phyloP scores from a whole-genome alignment of 2,329 filamentous ascomycete species.

The Bertia moriformis region DNA sequence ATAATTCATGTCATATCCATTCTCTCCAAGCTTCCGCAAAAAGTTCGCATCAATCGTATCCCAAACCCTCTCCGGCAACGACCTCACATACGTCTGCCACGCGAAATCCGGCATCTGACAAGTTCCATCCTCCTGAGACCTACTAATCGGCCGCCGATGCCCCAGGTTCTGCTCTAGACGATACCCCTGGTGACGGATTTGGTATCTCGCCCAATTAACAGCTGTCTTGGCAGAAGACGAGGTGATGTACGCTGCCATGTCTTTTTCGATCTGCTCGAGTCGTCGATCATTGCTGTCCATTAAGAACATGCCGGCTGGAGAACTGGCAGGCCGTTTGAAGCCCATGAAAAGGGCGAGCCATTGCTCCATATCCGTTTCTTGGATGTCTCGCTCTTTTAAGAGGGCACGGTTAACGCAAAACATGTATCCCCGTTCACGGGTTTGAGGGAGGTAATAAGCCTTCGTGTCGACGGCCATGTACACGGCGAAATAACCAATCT shows the following conservation, averaged over 20 bases:
- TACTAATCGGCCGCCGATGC: too few relatives aligned
- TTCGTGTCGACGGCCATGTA: slow-evolving; percentile 37
- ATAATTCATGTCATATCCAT: too few relatives aligned
- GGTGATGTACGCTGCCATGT: slow-evolving; percentile 30
- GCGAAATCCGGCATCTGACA: too few relatives aligned
- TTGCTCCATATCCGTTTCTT: slow-evolving; percentile 6
- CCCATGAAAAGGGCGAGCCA: slow-evolving; percentile 26
- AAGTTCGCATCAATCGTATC: too few relatives aligned
- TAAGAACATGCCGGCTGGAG: slow-evolving; percentile 38
- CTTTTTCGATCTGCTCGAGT: slow-evolving; percentile 31
- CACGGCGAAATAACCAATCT: slow-evolving; percentile 30
- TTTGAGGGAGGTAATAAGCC: slow-evolving; percentile 46
- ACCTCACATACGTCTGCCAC: too few relatives aligned
- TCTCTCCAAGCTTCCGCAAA: too few relatives aligned
- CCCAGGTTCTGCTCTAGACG: not conserved
- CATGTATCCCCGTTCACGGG: slow-evolving; percentile 29
- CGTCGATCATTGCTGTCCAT: slow-evolving; percentile 26
- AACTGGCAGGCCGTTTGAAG: slow-evolving; percentile 38
- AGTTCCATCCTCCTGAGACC: too few relatives aligned
- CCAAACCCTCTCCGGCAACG: too few relatives aligned
- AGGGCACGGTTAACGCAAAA: slow-evolving; percentile 18
- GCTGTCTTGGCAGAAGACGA: not conserved
- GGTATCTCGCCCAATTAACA: not conserved
- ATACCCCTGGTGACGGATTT: not conserved
- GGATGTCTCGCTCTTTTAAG: slow-evolving; percentile 8